phyloP scores from a whole-genome alignment of 768 basidiomycete genomes.

The Chalciporus sphaerocephalus region DNA sequence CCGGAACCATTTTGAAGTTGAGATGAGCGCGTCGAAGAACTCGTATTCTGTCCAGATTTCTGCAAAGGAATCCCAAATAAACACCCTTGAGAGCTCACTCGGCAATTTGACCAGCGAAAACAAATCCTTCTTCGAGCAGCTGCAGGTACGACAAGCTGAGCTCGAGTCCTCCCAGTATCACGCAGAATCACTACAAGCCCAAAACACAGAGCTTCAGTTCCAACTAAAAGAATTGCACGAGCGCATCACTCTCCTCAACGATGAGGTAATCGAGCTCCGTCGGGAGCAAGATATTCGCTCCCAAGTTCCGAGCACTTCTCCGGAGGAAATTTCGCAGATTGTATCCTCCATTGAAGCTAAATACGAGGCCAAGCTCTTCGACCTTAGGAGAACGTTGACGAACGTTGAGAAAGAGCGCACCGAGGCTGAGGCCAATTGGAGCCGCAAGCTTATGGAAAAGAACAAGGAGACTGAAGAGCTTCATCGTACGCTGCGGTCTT shows the following conservation, averaged over 20 bases:
- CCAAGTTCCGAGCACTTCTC: slow-evolving; percentile 41
- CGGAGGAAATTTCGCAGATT: slow-evolving; percentile 68
- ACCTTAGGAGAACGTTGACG: slow-evolving; percentile 60
- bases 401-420: slow-evolving; percentile 76
- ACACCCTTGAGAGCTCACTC: slow-evolving; percentile 66
- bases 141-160: slow-evolving; percentile 87
- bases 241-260: slow-evolving; percentile 61
- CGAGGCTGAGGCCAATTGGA: slow-evolving; percentile 88
- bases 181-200: slow-evolving; percentile 68
- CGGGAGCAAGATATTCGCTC: slow-evolving; percentile 49
- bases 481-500: slow-evolving; percentile 52
- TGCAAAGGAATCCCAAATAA: slow-evolving; percentile 56
- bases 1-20: slow-evolving; percentile 72
- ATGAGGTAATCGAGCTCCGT: slow-evolving; percentile 63
- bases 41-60: slow-evolving; percentile 65
- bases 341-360: slow-evolving; percentile 70
- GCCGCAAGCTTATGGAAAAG: slow-evolving; percentile 75
- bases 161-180: slow-evolving; percentile 77
- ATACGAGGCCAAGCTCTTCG: slow-evolving; percentile 71
- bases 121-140: slow-evolving; percentile 75
- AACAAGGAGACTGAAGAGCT: slow-evolving; percentile 72
- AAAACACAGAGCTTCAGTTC: slow-evolving; percentile 81
- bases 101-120: slow-evolving; percentile 70
- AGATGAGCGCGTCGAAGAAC: slow-evolving; percentile 69
- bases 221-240: slow-evolving; percentile 81